Percentiles rank a stretch among this genome's conserved stretches.
phyloP scores from a whole-genome alignment of 2,329 filamentous ascomycete species.

The Hirsutella rhossiliensis region DNA sequence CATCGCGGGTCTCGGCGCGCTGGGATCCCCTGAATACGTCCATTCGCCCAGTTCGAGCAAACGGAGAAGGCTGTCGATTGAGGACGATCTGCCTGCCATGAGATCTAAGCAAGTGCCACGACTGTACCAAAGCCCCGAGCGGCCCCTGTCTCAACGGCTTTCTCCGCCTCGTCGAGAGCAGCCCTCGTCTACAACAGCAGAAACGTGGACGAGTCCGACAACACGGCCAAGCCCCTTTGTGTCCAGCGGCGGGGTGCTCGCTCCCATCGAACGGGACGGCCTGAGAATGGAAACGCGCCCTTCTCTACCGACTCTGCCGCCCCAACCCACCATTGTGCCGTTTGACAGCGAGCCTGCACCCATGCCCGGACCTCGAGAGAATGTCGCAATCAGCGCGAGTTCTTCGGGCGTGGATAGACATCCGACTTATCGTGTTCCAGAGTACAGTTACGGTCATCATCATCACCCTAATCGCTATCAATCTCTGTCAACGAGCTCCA shows the following conservation, averaged over 20 bases:
- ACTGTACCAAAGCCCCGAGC: slow-evolving; percentile 26
- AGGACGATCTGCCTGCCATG: slow-evolving; percentile 25
- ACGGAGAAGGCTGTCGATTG: slow-evolving; percentile 31
- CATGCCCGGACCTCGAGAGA: slow-evolving; percentile 17
- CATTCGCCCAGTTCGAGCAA: slow-evolving; percentile 37
- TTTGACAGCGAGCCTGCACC: slow-evolving; percentile 23
- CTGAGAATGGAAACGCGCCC: slow-evolving; percentile 20
- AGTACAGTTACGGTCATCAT: slow-evolving; percentile 23
- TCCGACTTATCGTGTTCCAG: slow-evolving; percentile 18
- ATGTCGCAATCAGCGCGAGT: slow-evolving; percentile 4
- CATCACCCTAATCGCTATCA: slow-evolving; percentile 32
- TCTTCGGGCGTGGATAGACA: slow-evolving; percentile 13
- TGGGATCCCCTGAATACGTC: slow-evolving; percentile 33
- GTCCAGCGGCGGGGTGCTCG: slow-evolving; percentile 5
- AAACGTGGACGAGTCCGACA: slow-evolving; percentile 21
- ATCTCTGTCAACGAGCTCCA: slow-evolving; percentile 31
- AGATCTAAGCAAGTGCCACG: slow-evolving; percentile 33
- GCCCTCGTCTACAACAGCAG: slow-evolving; percentile 11
- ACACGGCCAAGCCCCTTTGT: neutral
- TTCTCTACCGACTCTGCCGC: slow-evolving; percentile 28
- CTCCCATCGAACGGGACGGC: slow-evolving; percentile 21
- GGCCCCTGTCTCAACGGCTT: slow-evolving; percentile 17
- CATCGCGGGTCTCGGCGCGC: neutral
- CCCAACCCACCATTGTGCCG: slow-evolving; percentile 11
- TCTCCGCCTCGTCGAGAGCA: slow-evolving; percentile 23